These are phyloP conservation scores for Alternaria dauci DNA, from an alignment of 2,329 filamentous ascomycete species.

Conservation along the genomic window DNA sequence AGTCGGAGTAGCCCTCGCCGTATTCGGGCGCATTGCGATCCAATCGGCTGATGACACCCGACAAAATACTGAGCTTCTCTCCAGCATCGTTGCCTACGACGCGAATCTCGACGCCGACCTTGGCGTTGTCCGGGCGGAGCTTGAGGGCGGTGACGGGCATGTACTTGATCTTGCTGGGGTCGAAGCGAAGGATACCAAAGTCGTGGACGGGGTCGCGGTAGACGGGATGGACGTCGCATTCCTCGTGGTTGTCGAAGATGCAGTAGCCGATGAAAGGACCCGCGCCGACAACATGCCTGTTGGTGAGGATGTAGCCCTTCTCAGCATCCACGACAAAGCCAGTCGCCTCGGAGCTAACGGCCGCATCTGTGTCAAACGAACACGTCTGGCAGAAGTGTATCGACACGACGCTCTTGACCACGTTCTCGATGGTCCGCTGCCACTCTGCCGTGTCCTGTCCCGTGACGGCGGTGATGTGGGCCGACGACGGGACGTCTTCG, in stretches of 20 bases:
- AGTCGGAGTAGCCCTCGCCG: conserved; percentile 96
- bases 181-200: conserved; percentile 95
- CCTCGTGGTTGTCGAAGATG: conserved; percentile 98
- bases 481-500: conserved; percentile 47
- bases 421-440: conserved; percentile 93
- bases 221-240: conserved; percentile 93
- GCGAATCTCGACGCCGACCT: conserved; percentile 90
- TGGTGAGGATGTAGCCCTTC: conserved; percentile 72
- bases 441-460: conserved; percentile 79
- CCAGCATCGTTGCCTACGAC: conserved; percentile 99
- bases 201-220: conserved; percentile 99
- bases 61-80: conserved; percentile 97
- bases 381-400: conserved; percentile 98
- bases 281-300: conserved; percentile 85
- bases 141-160: conserved; percentile 86
- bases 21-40: conserved; percentile 96
- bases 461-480: conserved; percentile 53
- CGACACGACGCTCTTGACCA: conserved; percentile 96
- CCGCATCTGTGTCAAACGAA: conserved; percentile 96
- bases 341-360: conserved; percentile 92
- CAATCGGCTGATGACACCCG: conserved; percentile 93
- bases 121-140: conserved; percentile 84
- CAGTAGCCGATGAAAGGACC: conserved; percentile 98
- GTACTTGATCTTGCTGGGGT: conserved; percentile 95
- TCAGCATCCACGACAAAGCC: conserved; percentile 97